Conservation (phyloP, 2,329 filamentous ascomycete species). For the Gnomoniopsis smithogilvyi region DNA sequence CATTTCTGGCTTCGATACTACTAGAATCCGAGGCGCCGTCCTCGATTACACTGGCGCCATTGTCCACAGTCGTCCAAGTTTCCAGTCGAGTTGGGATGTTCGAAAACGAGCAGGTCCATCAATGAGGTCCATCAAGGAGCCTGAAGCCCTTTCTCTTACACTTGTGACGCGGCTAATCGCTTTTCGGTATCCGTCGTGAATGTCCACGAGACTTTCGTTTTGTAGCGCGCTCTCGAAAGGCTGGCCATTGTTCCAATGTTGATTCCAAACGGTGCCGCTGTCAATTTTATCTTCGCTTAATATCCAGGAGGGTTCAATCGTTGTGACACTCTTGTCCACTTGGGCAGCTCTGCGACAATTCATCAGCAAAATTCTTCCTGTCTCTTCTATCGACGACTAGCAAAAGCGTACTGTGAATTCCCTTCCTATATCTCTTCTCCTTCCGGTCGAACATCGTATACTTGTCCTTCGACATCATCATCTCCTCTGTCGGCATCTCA, state of each 20-base stretch:
- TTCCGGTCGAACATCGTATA: constrained; percentile 98
- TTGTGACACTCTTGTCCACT: constrained; percentile 96
- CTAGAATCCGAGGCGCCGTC: neutral
- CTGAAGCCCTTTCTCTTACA: neutral
- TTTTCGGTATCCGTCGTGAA: neutral
- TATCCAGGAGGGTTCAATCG: constrained; percentile 93
- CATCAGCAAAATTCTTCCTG: constrained; percentile 17
- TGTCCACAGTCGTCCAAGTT: neutral
- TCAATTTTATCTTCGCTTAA: constrained; percentile 40
- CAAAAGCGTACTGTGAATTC: constrained; percentile 78
- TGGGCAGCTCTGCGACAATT: constrained; percentile 63
- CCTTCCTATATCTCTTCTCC: constrained; percentile 92
- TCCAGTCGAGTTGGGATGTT: neutral
- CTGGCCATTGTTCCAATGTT: neutral
- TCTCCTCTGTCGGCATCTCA: constrained; percentile 92
- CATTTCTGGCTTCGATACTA: neutral
- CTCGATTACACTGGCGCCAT: neutral
- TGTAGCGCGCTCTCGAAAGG: neutral
- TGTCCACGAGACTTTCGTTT: neutral
- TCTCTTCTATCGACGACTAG: neutral
- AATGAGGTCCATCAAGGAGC: too few species aligned
- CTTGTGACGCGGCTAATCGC: neutral
- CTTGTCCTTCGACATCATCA: constrained; percentile 96
- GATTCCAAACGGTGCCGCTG: neutral
- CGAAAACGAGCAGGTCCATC: neutral